These are phyloP conservation scores for Daldinia caldariorum DNA, from an alignment of 495 filamentous ascomycete species.

Conservation along the genomic window DNA sequence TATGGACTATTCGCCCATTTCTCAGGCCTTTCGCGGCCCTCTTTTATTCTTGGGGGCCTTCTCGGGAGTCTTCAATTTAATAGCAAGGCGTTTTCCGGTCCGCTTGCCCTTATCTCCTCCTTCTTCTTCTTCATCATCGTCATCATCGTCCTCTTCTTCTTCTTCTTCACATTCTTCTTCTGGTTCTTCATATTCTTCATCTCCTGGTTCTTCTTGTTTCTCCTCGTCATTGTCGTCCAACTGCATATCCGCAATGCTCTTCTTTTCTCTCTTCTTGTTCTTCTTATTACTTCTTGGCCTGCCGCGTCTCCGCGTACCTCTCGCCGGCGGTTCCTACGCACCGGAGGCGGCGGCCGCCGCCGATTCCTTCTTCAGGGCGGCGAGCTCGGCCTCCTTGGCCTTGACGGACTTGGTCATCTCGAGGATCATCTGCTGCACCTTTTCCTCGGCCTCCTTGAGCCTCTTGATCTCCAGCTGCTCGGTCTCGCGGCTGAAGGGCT, in stretches of 20 bases:
- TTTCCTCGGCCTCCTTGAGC: conserved; percentile 73
- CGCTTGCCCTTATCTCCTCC: neutral
- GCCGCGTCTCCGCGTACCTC: neutral
- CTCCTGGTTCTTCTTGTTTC: neutral
- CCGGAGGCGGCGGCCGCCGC: conserved; percentile 31
- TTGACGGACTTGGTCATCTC: conserved; percentile 72
- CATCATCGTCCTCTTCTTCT: neutral
- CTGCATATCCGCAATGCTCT: neutral
- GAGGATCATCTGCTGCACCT: conserved; percentile 70
- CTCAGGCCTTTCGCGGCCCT: neutral
- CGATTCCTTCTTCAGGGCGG: conserved; percentile 51
- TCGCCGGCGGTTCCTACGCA: conserved; percentile 34
- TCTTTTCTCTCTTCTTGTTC: neutral
- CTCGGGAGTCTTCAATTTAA: conserved; percentile 3
- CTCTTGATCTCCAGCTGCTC: conserved; percentile 78
- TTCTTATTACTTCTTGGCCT: neutral
- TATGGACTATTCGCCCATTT: no score
- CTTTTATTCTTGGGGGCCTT: neutral
- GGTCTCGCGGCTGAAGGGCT: conserved; percentile 78
- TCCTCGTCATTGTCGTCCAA: no score
- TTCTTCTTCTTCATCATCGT: neutral
- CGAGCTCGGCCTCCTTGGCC: conserved; percentile 64
- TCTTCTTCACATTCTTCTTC: neutral
- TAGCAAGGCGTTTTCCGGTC: neutral
- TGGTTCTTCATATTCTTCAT: neutral